These are phyloP conservation scores for Metschnikowia gelsemii DNA, from an alignment of 805 yeast species.

Conservation along the genomic window DNA sequence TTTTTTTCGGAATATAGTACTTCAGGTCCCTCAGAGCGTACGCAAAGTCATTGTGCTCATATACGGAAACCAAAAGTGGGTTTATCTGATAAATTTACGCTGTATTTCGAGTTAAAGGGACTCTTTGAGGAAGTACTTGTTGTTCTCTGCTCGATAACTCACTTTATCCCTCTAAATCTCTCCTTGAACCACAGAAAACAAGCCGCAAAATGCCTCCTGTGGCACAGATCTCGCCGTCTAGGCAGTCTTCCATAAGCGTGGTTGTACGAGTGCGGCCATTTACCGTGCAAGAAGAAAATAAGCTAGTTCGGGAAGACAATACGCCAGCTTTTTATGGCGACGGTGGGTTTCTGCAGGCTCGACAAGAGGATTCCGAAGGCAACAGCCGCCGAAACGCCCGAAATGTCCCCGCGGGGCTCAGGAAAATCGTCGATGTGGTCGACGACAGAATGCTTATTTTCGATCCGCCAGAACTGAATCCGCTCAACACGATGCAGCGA, in stretches of 20 bases:
- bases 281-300: slow-evolving; percentile 54
- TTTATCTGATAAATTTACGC: too few species aligned
- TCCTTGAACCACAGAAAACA: neutral
- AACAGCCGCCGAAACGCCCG: neutral
- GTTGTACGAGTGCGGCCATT: slow-evolving; percentile 86
- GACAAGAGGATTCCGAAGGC: slow-evolving; percentile 6
- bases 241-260: slow-evolving; percentile 64
- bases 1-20: too few species aligned
- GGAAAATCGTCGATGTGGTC: slow-evolving; percentile 74
- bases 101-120: too few species aligned
- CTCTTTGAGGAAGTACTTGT: too few species aligned
- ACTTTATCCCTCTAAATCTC: too few species aligned
- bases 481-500: slow-evolving; percentile 51
- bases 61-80: too few species aligned
- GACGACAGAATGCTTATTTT: slow-evolving; percentile 84
- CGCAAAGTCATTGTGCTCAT: too few species aligned
- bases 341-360: slow-evolving; percentile 44
- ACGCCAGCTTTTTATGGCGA: slow-evolving; percentile 49
- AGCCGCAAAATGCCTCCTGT: slow-evolving; percentile 2
- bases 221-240: slow-evolving; percentile 2
- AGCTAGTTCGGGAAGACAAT: slow-evolving; percentile 36
- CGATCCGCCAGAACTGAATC: slow-evolving; percentile 78
- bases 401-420: slow-evolving; percentile 48
- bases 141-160: too few species aligned
- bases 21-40: too few species aligned